These are phyloP conservation scores for Diospyros kaki DNA, from an alignment of 148 eudicot genomes.

Conservation along the genomic window DNA sequence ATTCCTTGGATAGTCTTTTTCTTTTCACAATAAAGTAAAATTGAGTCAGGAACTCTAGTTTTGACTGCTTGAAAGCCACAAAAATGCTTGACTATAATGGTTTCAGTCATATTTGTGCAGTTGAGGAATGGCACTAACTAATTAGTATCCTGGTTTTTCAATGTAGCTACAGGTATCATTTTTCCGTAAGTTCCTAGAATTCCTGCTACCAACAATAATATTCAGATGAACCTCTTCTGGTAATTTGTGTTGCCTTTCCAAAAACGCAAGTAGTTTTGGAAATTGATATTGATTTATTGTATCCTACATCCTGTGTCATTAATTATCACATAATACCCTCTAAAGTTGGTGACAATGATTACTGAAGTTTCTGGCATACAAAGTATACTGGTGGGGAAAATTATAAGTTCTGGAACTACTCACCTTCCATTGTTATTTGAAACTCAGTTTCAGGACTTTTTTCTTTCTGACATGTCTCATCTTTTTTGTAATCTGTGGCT, in stretches of 20 bases:
- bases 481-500: too few relatives aligned
- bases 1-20: neutral
- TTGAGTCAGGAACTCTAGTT: neutral
- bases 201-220: neutral
- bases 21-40: neutral
- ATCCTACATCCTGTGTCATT: neutral
- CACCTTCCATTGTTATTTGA: slow-evolving; percentile 13
- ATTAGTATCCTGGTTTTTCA: neutral
- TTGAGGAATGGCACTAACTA: neutral
- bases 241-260: neutral
- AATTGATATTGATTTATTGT: neutral
- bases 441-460: slow-evolving; percentile 1
- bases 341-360: neutral
- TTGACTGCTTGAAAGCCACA: neutral
- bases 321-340: neutral
- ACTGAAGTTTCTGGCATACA: neutral
- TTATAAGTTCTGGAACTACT: slow-evolving; percentile 4
- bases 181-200: neutral
- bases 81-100: neutral
- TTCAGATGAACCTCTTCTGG: neutral
- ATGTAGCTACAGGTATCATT: neutral
- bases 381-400: neutral
- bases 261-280: neutral
- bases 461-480: neutral
- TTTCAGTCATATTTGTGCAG: neutral